Evolutionary conservation across 805 yeast genomes (phyloP).

Genomic region (Wickerhamomyces ciferrii): DNA sequence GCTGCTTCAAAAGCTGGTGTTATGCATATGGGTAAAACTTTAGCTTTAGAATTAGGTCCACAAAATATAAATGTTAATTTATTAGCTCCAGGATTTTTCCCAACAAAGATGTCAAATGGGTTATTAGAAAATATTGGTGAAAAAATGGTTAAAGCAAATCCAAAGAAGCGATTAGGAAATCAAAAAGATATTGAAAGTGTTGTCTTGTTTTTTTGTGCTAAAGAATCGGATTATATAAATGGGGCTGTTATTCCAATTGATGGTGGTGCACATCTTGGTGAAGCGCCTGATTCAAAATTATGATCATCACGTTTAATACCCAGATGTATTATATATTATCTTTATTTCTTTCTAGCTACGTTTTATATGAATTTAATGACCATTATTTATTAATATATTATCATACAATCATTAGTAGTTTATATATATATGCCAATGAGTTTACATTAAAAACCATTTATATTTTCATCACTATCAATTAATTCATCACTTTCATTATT

Average conservation of each 20-base stretch:
- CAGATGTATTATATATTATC: too few relatives aligned
- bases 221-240: constrained; percentile 55
- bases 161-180: constrained; percentile 57
- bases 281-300: constrained; percentile 8
- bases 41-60: constrained; percentile 65
- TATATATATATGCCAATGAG: neutral
- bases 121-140: constrained; percentile 45
- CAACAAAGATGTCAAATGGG: constrained; percentile 70
- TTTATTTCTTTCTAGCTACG: neutral
- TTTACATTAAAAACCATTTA: constrained; percentile 10
- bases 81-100: constrained; percentile 75
- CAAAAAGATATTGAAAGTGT: constrained; percentile 54
- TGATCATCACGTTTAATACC: neutral
- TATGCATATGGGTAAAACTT: constrained; percentile 56
- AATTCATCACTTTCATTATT: constrained; percentile 3
- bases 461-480: constrained; percentile 8
- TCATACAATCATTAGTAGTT: neutral
- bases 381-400: neutral
- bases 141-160: constrained; percentile 42
- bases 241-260: constrained; percentile 67
- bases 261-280: constrained; percentile 55
- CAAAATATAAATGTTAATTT: constrained; percentile 63
- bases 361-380: neutral
- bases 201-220: constrained; percentile 49
- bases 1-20: constrained; percentile 73